These are phyloP conservation scores for Meyerozyma athensensis DNA, from an alignment of 1,139 yeast genomes.

Conservation along the genomic window DNA sequence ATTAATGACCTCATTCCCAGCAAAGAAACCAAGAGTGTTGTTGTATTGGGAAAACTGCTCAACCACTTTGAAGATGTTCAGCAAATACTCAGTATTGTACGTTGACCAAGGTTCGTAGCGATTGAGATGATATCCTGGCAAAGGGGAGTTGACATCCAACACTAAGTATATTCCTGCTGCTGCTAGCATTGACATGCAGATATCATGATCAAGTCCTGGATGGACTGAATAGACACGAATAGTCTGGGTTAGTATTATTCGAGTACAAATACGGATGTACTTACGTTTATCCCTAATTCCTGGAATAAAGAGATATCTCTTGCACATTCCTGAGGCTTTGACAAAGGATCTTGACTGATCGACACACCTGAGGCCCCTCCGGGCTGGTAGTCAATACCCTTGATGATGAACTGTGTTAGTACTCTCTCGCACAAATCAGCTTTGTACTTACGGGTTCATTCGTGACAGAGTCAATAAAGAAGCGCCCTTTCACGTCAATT, in stretches of 20 bases:
- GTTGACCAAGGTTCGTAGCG: constrained; percentile 88
- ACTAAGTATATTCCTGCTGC: constrained; percentile 88
- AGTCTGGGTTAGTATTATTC: constrained; percentile 40
- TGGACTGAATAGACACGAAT: constrained; percentile 83
- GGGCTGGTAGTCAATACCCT: constrained; percentile 84
- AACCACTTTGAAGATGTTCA: constrained; percentile 72
- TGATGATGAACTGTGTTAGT: constrained; percentile 28
- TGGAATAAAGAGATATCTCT: constrained; percentile 73
- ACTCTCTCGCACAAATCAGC: neutral
- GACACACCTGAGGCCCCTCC: constrained; percentile 76
- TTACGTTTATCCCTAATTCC: constrained; percentile 68
- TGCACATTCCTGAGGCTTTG: constrained; percentile 64
- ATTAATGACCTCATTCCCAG: constrained; percentile 90
- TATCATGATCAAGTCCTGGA: constrained; percentile 78
- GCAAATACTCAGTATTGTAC: constrained; percentile 63
- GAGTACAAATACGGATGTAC: constrained; percentile 13
- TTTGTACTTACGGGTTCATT: constrained; percentile 56
- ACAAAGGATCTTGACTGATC: constrained; percentile 58
- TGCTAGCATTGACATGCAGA: constrained; percentile 88
- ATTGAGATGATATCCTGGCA: constrained; percentile 70
- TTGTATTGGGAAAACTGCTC: constrained; percentile 82
- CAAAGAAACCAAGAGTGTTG: constrained; percentile 88
- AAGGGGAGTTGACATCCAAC: constrained; percentile 86
- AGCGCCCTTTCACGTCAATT: constrained; percentile 57
- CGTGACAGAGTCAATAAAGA: constrained; percentile 74